Evolutionary conservation across 2,329 filamentous ascomycete genomes (phyloP), one percentile per base, ranked within the genome.

Genomic region (Xylaria sp.): DNA sequence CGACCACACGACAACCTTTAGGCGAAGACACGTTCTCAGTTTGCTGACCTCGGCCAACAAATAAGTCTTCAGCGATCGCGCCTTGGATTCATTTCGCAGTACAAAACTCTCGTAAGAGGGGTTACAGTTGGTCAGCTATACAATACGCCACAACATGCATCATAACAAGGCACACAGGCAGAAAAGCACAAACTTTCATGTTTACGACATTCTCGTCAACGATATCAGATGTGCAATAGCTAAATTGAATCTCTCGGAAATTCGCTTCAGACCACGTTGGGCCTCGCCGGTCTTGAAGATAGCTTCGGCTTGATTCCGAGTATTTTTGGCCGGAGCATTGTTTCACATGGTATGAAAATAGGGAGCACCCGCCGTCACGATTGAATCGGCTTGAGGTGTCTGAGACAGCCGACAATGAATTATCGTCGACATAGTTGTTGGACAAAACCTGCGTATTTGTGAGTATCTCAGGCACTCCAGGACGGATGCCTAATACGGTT

Each of bases 281-380:
- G 45, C 56, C 39, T 55, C 39, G 13, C 20, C 23, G 23, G 10
- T 8, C 5, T n/a, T n/a, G n/a, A 23, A 48, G 30, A 32, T 25
- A 25, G 15, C 30, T 58, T 32, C 52, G n/a, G 23, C 32, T 23
- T 48, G 41, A 3, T 65, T 13, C 20, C 25, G 3, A 1, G 36
- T 34, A 41, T 30, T 36, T 36, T 56, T 60, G 20, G 48, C 18
- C 36, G 18, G 20, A 56, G 28, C 41, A 43, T 28, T 25, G n/a
- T 60, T 55, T 45, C 39, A 52, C 20, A 30, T 55, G 46, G 45
- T 56, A 36, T 18, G 6, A 18, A 46, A 9, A n/a, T 63, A 43
- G 0, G 25, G 36, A 13, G 6, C 10, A 53, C n/a, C 20, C 50
- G 30, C 13, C 30, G 20, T 59, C 55, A 25, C 9, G 5, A 36